phyloP scores from a whole-genome alignment of 495 filamentous ascomycete species.

The Tuber aestivum region DNA sequence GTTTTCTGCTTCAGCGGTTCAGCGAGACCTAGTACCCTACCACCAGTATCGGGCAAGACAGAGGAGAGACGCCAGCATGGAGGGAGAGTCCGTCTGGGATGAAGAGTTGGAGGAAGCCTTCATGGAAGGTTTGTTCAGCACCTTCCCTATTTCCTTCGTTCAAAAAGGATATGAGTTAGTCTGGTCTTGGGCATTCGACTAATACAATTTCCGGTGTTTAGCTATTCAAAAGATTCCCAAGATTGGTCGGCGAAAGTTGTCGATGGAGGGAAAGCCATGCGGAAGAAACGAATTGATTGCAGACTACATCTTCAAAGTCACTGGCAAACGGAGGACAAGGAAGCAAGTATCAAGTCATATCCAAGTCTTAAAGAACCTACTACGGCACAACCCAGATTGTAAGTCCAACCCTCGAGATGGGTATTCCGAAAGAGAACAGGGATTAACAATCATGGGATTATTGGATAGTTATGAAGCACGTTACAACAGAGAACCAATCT shows the following conservation, averaged over 20 bases:
- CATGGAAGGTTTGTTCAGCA: conserved; percentile 64
- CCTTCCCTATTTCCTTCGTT: conserved; percentile 14
- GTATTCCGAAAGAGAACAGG: background rate
- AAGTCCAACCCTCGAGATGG: conserved; percentile 35
- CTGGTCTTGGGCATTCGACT: background rate
- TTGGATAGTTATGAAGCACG: conserved; percentile 38
- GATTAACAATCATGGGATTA: conserved; percentile 7
- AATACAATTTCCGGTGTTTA: conserved; percentile 44
- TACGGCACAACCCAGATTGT: conserved; percentile 56
- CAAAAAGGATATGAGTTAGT: background rate
- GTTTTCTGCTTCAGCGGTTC: conserved; percentile 21
- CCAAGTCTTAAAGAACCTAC: conserved; percentile 85
- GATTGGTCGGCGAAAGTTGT: conserved; percentile 75
- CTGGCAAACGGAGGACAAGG: conserved; percentile 59
- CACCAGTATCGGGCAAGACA: conserved; percentile 41
- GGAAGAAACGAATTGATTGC: conserved; percentile 91
- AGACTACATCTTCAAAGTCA: conserved; percentile 67
- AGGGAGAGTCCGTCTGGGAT: conserved; percentile 59
- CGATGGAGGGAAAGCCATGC: conserved; percentile 62
- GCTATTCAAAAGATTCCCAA: conserved; percentile 73
- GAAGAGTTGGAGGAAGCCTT: conserved; percentile 80
- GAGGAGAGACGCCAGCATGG: conserved; percentile 37
- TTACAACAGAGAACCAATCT: conserved; percentile 36
- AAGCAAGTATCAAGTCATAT: conserved; percentile 97
- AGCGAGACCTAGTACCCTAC: conserved; percentile 40